Evolutionary conservation across 768 basidiomycete genomes (phyloP), one percentile per base, ranked within the genome.

Genomic region (Leccinellum rugosiceps): DNA sequence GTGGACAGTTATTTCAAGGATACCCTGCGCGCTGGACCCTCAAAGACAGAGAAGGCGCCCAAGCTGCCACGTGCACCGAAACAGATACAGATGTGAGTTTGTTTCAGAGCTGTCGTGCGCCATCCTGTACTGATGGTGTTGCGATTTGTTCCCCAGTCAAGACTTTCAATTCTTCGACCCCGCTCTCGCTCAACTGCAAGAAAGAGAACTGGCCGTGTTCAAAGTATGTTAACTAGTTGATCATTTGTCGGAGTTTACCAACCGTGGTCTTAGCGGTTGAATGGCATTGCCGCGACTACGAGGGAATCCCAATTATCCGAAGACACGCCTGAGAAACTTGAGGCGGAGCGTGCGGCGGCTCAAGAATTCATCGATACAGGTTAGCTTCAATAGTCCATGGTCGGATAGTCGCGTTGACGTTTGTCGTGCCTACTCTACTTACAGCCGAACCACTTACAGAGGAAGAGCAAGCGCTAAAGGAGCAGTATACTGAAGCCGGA

Each of bases 141-240:
- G 15, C 21, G 25, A 44, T 50, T 35, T 19, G 3, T 31, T 47
- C 19, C 55, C 25, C 65, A 94, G 92, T 61, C 89, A 94, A 73
- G 96, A 97, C 71, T 96, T 94, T 80, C 96, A 99, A 68, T 98
- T 99, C 80, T 98, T 92, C 77, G 90, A 94, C 7, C 83, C 86
- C 0, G 80, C 87, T 52, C 73, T 98, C 11, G 80, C 85, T 4
- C 85, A 85, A 64, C 76, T 98, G 26, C 94, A 98, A 68, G 92
- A 96, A 64, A 82, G 86, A 55, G 96, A 98, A 72, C 76, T 89
- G 19, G 87, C 87, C 0, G 90, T 86, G 11, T 87, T 87, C 71
- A 90, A 90, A 77, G 90, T 87, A 21, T 45, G 5, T 32, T 4
- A 4, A 38, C 52, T 13, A 17, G 2, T 21, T 1, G 9, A 17